These are phyloP conservation scores for Fusarium transvaalense DNA, from an alignment of 2,329 filamentous ascomycete species.

Conservation along the genomic window DNA sequence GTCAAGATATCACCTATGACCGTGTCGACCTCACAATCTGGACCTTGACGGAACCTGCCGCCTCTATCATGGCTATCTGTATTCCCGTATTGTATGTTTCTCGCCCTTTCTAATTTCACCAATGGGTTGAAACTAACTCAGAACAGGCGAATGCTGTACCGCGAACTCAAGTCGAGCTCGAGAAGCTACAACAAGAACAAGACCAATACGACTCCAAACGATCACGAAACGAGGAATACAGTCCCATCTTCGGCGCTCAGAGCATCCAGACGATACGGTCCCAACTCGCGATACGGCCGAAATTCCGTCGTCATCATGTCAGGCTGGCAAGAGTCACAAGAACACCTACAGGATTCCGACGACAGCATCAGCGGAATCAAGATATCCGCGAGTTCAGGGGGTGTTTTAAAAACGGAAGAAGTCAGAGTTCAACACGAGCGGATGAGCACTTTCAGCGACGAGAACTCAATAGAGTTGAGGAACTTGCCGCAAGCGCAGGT, in stretches of 20 bases:
- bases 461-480: slow-evolving; percentile 43
- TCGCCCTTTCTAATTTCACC: accelerated
- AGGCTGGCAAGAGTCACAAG: slow-evolving; percentile 52
- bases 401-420: slow-evolving; percentile 51
- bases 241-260: slow-evolving; percentile 9
- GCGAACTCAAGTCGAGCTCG: slow-evolving; percentile 50
- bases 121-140: not conserved
- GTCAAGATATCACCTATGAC: slow-evolving; percentile 52
- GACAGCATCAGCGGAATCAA: slow-evolving; percentile 10
- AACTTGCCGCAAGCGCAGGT: slow-evolving; percentile 17
- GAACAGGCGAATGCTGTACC: slow-evolving; percentile 52
- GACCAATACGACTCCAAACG: slow-evolving; percentile 33
- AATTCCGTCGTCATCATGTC: slow-evolving; percentile 53
- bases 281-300: slow-evolving; percentile 45
- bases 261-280: slow-evolving; percentile 35
- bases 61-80: slow-evolving; percentile 54
- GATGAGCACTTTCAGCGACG: slow-evolving; percentile 35
- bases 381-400: slow-evolving; percentile 24
- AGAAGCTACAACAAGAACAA: slow-evolving; percentile 47
- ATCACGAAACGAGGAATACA: slow-evolving; percentile 8
- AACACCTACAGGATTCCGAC: slow-evolving; percentile 47
- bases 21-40: slow-evolving; percentile 54
- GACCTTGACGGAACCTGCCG: slow-evolving; percentile 53
- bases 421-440: slow-evolving; percentile 47
- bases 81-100: slow-evolving; percentile 51